Evolutionary conservation across 2,329 filamentous ascomycete species (phyloP), one percentile per base, ranked within the genome.

Genomic region (Alternaria gaisen): DNA sequence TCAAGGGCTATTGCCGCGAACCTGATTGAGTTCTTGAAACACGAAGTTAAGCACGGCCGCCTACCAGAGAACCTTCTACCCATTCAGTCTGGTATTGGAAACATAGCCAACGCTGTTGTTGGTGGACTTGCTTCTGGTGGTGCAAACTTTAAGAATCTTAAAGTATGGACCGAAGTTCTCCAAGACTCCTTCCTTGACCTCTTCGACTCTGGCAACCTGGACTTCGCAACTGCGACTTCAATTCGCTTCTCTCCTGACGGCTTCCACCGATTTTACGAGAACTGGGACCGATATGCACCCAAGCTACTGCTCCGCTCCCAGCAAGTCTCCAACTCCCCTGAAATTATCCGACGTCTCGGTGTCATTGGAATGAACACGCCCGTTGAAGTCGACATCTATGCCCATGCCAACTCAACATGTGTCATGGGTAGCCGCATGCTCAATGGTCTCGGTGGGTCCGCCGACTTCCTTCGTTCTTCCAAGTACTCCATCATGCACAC

Each of bases 401-500:
- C 93, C 2, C 93, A 97, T 81, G 93, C 93, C 71, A 97, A 97
- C 87, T 90, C 86, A 63, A 97, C 93, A 56, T 94, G 91, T 75
- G 93, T 97, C 22, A 93, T 95, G 88, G 93, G 93, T 66, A 90
- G 86, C 63, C 89, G 93, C 58, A 95, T 94, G 91, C 85, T 95
- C 62, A 94, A 94, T 82, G 92, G 92, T 11, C 87, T 95, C 7
- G 92, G 92, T 51, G 92, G 92, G 4, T 91, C 88, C 2, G 91
- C 91, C 53, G 92, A 95, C 76, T 95, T 95, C 85, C 83, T 95
- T 59, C 88, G 92, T 59, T 88, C 82, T 70, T 81, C 90, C 62
- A 94, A 94, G 80, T 93, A 96, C 85, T 90, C 87, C 72, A 96
- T 97, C 84, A 96, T 97, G 93, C 93, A 97, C 84, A 96, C 93